These are phyloP conservation scores for Eutypa lata DNA, from an alignment of 2,329 filamentous ascomycete species.

Conservation along the genomic window DNA sequence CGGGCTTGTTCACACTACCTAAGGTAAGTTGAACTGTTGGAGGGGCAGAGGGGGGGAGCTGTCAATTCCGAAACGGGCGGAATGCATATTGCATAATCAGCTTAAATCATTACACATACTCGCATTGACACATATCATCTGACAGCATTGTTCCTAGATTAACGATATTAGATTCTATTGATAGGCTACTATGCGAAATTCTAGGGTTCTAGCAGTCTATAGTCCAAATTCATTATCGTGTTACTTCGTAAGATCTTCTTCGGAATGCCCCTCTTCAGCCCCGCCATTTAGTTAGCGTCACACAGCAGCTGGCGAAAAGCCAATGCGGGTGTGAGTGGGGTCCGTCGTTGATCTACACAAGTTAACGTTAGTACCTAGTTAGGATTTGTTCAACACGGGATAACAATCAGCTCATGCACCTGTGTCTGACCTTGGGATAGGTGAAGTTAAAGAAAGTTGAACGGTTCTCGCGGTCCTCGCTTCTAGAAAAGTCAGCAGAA, in stretches of 20 bases:
- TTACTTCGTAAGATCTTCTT: not conserved
- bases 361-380: no score
- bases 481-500: no score
- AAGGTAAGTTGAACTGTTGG: no score
- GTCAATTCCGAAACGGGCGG: not conserved
- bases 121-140: no score
- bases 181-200: not conserved
- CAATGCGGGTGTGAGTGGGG: not conserved
- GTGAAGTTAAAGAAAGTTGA: no score
- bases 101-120: not conserved
- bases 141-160: no score
- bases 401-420: not conserved
- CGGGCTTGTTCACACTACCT: no score
- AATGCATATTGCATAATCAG: not conserved
- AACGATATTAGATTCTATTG: not conserved
- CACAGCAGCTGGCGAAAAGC: not conserved
- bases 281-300: not conserved
- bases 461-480: no score
- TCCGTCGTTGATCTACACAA: not conserved
- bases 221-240: no score
- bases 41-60: not conserved
- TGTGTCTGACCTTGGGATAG: no score
- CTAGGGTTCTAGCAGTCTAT: no score
- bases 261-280: not conserved
- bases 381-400: not conserved